Conservation (phyloP, 306 rosid species). For the Lablab purpureus region DNA sequence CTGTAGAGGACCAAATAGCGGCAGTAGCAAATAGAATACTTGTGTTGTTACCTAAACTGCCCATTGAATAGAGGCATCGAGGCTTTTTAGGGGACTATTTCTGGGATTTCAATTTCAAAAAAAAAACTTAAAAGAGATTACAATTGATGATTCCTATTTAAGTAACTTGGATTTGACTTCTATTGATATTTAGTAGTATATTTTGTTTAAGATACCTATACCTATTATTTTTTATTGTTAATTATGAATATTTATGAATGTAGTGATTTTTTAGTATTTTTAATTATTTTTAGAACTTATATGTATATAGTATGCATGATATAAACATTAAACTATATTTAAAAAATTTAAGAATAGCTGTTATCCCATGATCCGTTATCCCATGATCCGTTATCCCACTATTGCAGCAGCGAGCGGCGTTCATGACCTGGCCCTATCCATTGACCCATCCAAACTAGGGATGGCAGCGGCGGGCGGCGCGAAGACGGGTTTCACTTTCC, state of each 20-base stretch:
- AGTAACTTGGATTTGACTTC: not conserved
- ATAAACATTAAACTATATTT: not conserved
- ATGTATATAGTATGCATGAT: not conserved
- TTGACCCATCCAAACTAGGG: too few species aligned
- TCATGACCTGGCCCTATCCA: too few species aligned
- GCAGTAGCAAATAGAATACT: not conserved
- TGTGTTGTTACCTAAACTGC: not conserved
- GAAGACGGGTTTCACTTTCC: too few species aligned
- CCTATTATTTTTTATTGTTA: not conserved
- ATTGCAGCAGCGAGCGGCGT: too few species aligned
- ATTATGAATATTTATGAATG: not conserved
- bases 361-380: not conserved
- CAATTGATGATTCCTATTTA: not conserved
- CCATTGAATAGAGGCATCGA: not conserved
- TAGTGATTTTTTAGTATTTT: not conserved
- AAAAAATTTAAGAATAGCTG: not conserved
- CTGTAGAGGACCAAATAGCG: not conserved
- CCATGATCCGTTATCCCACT: not conserved
- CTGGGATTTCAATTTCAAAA: conserved; percentile 1
- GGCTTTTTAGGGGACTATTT: not conserved
- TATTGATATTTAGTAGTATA: not conserved
- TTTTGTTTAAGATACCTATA: not conserved
- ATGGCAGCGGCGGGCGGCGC: too few species aligned
- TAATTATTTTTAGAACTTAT: not conserved
- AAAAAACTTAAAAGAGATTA: not conserved